phyloP scores from a whole-genome alignment of 306 rosid species.

The Carpinus fangiana region DNA sequence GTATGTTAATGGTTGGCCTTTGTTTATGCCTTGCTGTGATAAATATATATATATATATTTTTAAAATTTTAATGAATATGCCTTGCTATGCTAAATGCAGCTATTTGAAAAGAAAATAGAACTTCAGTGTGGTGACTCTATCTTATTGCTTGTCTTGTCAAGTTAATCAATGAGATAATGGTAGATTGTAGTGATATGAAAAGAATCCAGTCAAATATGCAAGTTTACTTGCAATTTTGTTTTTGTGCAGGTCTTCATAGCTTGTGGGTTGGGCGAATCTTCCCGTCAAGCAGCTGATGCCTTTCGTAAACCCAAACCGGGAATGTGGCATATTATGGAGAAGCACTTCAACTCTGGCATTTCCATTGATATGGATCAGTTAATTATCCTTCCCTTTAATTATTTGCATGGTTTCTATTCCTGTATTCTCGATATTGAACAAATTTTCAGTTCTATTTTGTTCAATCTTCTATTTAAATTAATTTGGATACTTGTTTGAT shows the following conservation, averaged over 20 bases:
- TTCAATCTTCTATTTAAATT: slow-evolving; percentile 10
- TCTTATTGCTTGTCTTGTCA: neutral
- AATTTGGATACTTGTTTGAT: slow-evolving; percentile 3
- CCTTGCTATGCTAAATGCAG: neutral
- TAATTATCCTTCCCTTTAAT: slow-evolving; percentile 36
- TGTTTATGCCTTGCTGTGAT: neutral
- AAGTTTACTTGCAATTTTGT: slow-evolving; percentile 21
- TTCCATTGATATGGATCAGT: slow-evolving; percentile 78
- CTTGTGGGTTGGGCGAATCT: slow-evolving; percentile 64
- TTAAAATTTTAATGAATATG: neutral
- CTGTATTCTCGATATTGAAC: neutral
- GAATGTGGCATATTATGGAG: slow-evolving; percentile 91
- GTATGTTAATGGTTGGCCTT: neutral
- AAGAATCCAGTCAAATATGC: neutral
- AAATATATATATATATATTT: no score
- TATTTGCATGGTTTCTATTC: slow-evolving; percentile 7
- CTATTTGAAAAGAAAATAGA: neutral
- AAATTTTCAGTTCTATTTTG: slow-evolving; percentile 5
- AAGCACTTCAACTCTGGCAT: slow-evolving; percentile 82
- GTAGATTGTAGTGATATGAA: neutral
- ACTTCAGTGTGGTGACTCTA: neutral
- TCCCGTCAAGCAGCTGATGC: slow-evolving; percentile 52
- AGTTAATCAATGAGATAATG: neutral
- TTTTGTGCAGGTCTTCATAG: slow-evolving; percentile 74
- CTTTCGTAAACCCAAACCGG: slow-evolving; percentile 82